Base-by-base conservation (phyloP, 2,329 filamentous ascomycete species). In the Penicillium oxalicum region DNA sequence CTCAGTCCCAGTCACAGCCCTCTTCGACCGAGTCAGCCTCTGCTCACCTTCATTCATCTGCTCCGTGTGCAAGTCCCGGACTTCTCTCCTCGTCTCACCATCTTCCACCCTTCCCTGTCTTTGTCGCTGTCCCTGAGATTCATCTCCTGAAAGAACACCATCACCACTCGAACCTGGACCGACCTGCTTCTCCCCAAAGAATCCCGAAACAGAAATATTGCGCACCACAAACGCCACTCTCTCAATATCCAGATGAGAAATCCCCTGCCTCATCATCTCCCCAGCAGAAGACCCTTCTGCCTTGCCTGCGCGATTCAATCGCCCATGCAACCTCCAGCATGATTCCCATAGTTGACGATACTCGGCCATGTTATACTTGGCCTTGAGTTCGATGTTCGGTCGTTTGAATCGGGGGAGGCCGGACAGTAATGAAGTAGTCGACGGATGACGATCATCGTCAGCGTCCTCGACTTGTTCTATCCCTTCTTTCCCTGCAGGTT, bases 361-460 rank as follows among this genome's bases (percentile, higher is more conserved):
- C 53, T 74, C 71, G 13, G 60, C 54, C 40, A 68, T 41, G 42
- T 62, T 70, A 51, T 74, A 74, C 52, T 70, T 72, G n/a, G 70
- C 58, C 51, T 66, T 68, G 39, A 65, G 46, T 37, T 63, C 60
- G 25, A 60, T 61, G 46, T 58, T 63, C 1, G 52, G 48, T 33
- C 51, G 53, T 37, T 52, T 57, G 29, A 52, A 37, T 36, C 36
- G 27, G 32, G 25, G 26, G 2, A 28, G 9, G 29, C 6, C n/a
- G 9, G 40, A 12, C 8, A 1, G 9, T 8, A 18, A 13, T 9
- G 13, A 18, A 18, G 18, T 2, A 18, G 18, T 18, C 18, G 18
- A 18, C 18, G 2, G 18, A 18, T 18, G 18, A 18, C 18, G 26
- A 2, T 2, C 18, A 11, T 34, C 29, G 5, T 26, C n/a, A 9